Evolutionary conservation across 306 rosid species (phyloP), one percentile per base, ranked within the genome.

Genomic region (Rosa lucieae): DNA sequence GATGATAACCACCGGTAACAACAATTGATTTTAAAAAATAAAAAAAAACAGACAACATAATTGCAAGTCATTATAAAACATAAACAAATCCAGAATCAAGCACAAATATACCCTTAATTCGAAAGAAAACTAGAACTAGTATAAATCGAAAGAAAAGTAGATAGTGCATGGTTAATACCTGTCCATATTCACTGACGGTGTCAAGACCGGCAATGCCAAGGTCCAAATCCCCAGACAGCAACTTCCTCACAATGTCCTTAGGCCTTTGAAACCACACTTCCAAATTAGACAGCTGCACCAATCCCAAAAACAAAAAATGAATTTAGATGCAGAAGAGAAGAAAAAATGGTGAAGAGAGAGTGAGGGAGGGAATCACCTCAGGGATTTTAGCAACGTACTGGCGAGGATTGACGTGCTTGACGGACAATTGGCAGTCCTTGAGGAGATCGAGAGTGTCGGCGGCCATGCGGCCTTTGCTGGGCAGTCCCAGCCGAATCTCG

Each of bases 251-350:
- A 48, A 96, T 89, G 66, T 96, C 98, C 79, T 91, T 93, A 0
- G 99, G 99, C 78, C 99, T 82, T 68, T 96, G 98, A 70, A 86
- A 90, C 99, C 99, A 96, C 68, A 96, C 97, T 86, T 93, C 94
- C 84, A 91, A 66, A 75, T 88, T 83, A 11, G 98, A 81, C 10
- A 96, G 81, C 99, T 96, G 84, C 88, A 88, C 14, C 51, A 14
- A 29, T 29, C 29, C 29, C 29, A 23, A 14, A 53, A 40, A 62
- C 35, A 17, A 68, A 5, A 0, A 8, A 26, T n/a, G 2, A 56
- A 55, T 35, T 8, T 4, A 53, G 62, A 58, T 8, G 17, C 59
- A 62, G 5, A 42, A 14, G n/a, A 44, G 37, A 1, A 18, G 62
- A 20, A 1, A 46, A 35, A 5, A 5, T 18, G 70, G 12, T 11